A percentile compares a stretch with the other conserved stretches of the same genome.
phyloP scores from a whole-genome alignment of 2,329 filamentous ascomycete genomes.

The Anthostomella pinea region DNA sequence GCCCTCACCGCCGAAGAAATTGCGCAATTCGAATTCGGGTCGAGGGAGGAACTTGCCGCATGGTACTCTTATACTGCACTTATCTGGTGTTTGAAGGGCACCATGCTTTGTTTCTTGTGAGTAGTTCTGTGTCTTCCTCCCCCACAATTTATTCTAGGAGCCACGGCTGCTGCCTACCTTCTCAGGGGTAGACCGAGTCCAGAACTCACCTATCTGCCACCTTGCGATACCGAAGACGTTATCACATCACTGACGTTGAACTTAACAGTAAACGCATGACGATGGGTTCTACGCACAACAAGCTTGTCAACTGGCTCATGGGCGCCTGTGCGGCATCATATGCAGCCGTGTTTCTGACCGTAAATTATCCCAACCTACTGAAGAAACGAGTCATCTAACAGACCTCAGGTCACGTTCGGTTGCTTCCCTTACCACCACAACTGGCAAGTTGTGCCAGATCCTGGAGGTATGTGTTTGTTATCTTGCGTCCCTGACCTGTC shows the following conservation, averaged over 20 bases:
- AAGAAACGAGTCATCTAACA: neutral
- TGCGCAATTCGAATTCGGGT: constrained; percentile 29
- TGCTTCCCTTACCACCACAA: constrained; percentile 7
- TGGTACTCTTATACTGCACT: constrained; percentile 40
- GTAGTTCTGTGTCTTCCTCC: too few species aligned
- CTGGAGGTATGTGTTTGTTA: constrained; percentile 3
- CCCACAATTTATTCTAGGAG: too few species aligned
- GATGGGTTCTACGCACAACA: constrained; percentile 12
- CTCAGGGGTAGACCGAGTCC: too few species aligned
- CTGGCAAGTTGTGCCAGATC: constrained; percentile 9
- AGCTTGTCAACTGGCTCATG: constrained; percentile 4
- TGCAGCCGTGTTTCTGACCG: constrained; percentile 5
- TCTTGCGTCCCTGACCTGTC: neutral
- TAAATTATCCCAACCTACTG: neutral
- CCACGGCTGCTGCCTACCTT: too few species aligned
- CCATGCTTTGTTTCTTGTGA: constrained; percentile 31
- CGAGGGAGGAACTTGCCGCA: constrained; percentile 35
- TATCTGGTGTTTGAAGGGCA: constrained; percentile 34
- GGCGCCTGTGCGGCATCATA: constrained; percentile 5
- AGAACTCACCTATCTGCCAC: too few species aligned
- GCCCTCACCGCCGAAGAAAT: constrained; percentile 28
- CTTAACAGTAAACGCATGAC: constrained; percentile 28
- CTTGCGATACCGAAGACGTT: too few species aligned
- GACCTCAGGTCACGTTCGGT: constrained; percentile 6
- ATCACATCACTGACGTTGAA: too few species aligned